Evolutionary conservation across 1,284 basidiomycete species (phyloP).

Genomic region (Tilletia caries): DNA sequence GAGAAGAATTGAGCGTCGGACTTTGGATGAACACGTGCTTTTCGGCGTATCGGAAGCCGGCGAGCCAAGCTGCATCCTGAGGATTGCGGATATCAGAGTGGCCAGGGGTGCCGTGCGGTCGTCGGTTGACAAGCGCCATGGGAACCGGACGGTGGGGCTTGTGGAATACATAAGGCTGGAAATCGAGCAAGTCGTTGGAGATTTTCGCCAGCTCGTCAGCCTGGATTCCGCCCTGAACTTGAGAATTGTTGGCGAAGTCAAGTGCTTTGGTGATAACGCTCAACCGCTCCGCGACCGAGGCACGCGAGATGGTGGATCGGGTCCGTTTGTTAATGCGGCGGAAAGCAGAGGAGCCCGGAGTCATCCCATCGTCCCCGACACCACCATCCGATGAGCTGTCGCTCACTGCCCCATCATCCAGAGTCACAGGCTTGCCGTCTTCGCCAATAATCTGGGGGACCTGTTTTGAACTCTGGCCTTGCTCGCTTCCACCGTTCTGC

Average conservation of each 20-base stretch:
- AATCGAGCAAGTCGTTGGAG: constrained; percentile 38
- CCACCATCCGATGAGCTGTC: neutral
- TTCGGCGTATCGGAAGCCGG: constrained; percentile 67
- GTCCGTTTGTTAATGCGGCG: constrained; percentile 34
- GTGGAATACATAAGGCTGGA: constrained; percentile 46
- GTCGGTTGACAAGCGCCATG: constrained; percentile 70
- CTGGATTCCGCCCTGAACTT: constrained; percentile 45
- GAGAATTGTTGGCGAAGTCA: constrained; percentile 52
- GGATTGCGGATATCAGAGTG: constrained; percentile 64
- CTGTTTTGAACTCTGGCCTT: neutral
- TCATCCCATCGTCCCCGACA: constrained; percentile 20
- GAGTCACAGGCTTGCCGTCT: neutral
- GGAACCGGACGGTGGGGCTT: constrained; percentile 61
- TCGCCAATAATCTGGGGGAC: neutral
- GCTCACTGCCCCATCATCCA: constrained; percentile 9
- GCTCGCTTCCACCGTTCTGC: neutral
- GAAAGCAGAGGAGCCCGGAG: constrained; percentile 39
- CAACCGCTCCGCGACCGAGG: constrained; percentile 40
- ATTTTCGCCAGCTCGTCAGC: constrained; percentile 16
- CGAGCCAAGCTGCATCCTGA: constrained; percentile 73
- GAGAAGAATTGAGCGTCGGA: constrained; percentile 71
- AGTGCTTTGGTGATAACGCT: constrained; percentile 45
- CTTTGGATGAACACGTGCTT: constrained; percentile 66
- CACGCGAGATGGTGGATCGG: constrained; percentile 36
- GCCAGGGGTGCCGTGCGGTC: constrained; percentile 64